phyloP scores from a whole-genome alignment of 2,329 filamentous ascomycete species.

The Pseudogymnoascus sp. region DNA sequence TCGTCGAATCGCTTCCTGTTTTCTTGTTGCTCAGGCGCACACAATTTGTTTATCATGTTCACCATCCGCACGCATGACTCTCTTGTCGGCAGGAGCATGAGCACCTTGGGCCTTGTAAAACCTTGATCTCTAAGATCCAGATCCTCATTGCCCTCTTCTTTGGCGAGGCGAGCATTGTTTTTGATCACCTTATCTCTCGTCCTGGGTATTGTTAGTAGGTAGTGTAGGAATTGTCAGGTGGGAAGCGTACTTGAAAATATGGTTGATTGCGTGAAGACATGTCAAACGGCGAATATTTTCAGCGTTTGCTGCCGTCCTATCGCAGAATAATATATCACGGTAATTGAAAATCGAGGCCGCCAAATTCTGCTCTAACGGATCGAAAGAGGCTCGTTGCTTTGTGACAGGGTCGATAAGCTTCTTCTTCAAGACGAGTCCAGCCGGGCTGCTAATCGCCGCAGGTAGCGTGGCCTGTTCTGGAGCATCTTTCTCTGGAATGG shows the following conservation, averaged over 20 bases:
- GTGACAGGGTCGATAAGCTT: constrained; percentile 52
- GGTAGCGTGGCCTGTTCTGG: constrained; percentile 20
- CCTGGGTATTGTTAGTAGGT: constrained; percentile 32
- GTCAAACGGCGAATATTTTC: constrained; percentile 61
- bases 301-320: constrained; percentile 62
- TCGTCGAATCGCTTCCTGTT: constrained; percentile 91
- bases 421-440: constrained; percentile 59
- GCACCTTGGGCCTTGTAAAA: constrained; percentile 87
- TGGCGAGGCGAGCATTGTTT: constrained; percentile 74
- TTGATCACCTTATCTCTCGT: constrained; percentile 88
- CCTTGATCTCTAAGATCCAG: constrained; percentile 84
- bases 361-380: constrained; percentile 55
- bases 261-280: constrained; percentile 82
- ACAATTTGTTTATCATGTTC: constrained; percentile 67
- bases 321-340: constrained; percentile 69
- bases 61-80: constrained; percentile 76
- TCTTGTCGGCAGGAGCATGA: constrained; percentile 83
- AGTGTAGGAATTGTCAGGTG: background rate
- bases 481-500: constrained; percentile 37
- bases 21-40: constrained; percentile 82
- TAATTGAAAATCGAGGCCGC: constrained; percentile 74
- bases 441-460: constrained; percentile 28
- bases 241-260: constrained; percentile 65
- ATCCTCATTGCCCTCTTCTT: constrained; percentile 55
- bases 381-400: constrained; percentile 50